Evolutionary conservation across 164 flowering plant genomes (phyloP), one percentile per base, ranked within the genome.

Genomic region (Annona squamosa): DNA sequence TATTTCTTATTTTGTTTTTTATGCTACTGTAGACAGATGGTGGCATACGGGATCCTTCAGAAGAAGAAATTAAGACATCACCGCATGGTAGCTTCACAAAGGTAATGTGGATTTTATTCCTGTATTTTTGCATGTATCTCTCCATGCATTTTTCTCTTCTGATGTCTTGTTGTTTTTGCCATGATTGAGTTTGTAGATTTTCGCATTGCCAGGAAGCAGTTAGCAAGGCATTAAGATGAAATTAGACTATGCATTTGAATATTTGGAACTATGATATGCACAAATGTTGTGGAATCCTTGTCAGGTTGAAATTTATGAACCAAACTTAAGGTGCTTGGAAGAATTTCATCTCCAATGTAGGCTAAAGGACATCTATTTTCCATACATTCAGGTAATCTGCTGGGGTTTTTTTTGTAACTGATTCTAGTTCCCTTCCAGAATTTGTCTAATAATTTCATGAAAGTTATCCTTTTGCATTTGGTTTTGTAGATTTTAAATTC

Each of bases 331-430:
- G 77, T 42, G 42, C 16, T 73, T 78, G 78, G 80, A 84, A 68
- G 26, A 79, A 37, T 63, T 5, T 46, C 83, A 74, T 68, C 89
- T 92, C 17, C 83, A 77, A 19, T 88, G 88, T 84, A 81, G 70
- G 68, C 80, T 90, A 75, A 92, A 92, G 82, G 97, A 92, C 80
- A 90, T 92, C 1, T 90, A 92, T 74, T 92, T 92, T 71, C 97
- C 95, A 0, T 92, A 92, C 71, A 87, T 92, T 74, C 97, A 92
- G 97, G 97, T 90, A 68, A 72, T 65, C 44, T 62, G 13, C 59
- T 52, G 59, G 13, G 13, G 13, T 57, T 61, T 12, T 3, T 6
- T 48, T 16, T 44, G n/a, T 19, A 61, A 46, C 57, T 48, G 17
- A 52, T 52, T 7, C 59, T 52, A 52, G 59, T 52, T 52, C 13